These are phyloP conservation scores for Neurospora sp. DNA, from an alignment of 495 filamentous ascomycete species.

Conservation along the genomic window DNA sequence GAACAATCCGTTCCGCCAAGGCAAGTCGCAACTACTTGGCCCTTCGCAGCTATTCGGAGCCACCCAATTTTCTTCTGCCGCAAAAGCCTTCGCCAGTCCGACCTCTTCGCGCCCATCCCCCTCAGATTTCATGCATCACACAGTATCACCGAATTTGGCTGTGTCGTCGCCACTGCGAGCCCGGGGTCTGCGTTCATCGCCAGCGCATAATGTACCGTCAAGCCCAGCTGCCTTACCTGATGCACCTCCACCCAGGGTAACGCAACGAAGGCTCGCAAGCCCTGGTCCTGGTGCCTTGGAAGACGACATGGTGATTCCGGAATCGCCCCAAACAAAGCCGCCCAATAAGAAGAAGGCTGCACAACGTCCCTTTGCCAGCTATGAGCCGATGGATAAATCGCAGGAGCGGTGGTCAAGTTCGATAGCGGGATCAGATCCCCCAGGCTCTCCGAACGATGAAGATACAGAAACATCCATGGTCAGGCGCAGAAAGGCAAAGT, in stretches of 20 bases:
- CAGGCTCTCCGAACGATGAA: conserved; percentile 12
- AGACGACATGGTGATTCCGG: conserved; percentile 13
- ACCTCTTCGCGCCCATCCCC: conserved; percentile 42
- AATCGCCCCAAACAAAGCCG: conserved; percentile 10
- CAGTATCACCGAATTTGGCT: conserved; percentile 27
- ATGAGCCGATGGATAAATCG: conserved; percentile 24
- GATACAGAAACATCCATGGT: conserved; percentile 12
- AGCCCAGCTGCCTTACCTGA: conserved; percentile 23
- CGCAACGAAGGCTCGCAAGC: conserved; percentile 4
- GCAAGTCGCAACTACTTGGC: conserved; percentile 24
- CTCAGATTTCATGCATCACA: conserved; percentile 23
- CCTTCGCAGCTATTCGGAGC: conserved; percentile 35
- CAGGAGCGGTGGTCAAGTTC: conserved; percentile 22
- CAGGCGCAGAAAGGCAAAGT: conserved; percentile 13
- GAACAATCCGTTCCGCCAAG: conserved; percentile 29
- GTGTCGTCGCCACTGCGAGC: conserved; percentile 35
- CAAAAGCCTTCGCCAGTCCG: conserved; percentile 29
- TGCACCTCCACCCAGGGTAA: background rate
- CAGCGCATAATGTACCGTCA: conserved; percentile 18
- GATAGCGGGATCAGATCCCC: background rate
- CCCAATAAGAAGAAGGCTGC: conserved; percentile 6
- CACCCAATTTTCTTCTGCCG: conserved; percentile 34
- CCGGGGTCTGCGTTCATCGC: conserved; percentile 30
- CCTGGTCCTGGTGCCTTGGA: conserved; percentile 7
- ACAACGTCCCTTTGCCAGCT: conserved; percentile 19